Evolutionary conservation across 2,329 filamentous ascomycete genomes (phyloP).

Genomic region (Curvularia spicifera): DNA sequence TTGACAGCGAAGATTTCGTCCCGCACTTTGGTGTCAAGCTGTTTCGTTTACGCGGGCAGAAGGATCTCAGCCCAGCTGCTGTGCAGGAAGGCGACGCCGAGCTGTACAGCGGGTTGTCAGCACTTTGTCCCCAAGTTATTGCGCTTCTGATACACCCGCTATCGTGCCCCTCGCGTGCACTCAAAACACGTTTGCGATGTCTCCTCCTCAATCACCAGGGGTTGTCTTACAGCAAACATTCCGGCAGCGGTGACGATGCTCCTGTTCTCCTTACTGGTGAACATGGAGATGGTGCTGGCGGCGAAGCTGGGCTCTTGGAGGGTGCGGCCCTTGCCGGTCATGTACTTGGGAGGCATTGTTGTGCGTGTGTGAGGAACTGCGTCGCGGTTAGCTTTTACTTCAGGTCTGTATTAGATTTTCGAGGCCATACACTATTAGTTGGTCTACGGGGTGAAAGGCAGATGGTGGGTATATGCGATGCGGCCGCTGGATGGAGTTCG

Average conservation of each 20-base stretch:
- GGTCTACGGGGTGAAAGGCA: conserved; percentile 2
- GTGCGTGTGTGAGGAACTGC: conserved; percentile 5
- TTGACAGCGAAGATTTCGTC: background rate
- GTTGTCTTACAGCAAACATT: conserved; percentile 58
- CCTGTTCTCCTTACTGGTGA: conserved; percentile 58
- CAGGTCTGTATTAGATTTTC: background rate
- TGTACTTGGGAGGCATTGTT: conserved; percentile 42
- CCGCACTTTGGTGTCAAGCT: background rate
- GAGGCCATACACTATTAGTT: conserved; percentile 12
- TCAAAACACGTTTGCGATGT: background rate
- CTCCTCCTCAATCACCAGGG: background rate
- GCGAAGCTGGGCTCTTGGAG: conserved; percentile 50
- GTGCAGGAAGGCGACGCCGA: conserved; percentile 59
- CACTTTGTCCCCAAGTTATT: conserved; percentile 7
- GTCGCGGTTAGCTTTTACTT: background rate
- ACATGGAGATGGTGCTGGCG: conserved; percentile 47
- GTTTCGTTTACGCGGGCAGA: conserved; percentile 53
- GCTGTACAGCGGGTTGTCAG: conserved; percentile 44
- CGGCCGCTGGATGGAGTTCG: conserved; percentile 15
- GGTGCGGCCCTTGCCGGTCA: conserved; percentile 36
- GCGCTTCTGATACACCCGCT: background rate
- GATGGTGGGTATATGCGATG: conserved; percentile 19
- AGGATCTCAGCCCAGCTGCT: conserved; percentile 61
- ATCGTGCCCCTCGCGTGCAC: background rate
- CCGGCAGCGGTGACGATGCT: conserved; percentile 56